Evolutionary conservation across 441 rosid genomes (phyloP).

Genomic region (Brassica hybrid): DNA sequence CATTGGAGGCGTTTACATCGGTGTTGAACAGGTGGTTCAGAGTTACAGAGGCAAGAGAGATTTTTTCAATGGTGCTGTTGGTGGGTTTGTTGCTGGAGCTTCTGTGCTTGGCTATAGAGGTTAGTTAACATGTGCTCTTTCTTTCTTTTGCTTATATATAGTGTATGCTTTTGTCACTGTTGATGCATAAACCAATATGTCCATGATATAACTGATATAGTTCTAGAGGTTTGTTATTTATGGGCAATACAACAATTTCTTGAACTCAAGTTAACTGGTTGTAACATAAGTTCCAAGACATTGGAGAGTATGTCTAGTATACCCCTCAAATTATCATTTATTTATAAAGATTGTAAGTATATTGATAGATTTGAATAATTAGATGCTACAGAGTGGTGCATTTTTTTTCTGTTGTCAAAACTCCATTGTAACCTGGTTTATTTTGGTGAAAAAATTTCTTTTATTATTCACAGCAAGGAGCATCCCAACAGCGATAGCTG

Average conservation of each 20-base stretch:
- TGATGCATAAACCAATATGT: no score
- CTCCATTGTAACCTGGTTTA: not conserved
- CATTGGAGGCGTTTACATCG: constrained; percentile 90
- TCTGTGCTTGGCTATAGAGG: constrained; percentile 76
- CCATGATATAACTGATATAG: no score
- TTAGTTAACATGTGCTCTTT: no score
- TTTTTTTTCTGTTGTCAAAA: not conserved
- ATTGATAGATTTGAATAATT: not conserved
- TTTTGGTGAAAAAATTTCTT: not conserved
- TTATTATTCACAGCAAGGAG: constrained; percentile 63
- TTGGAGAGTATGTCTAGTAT: not conserved
- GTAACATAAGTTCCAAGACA: not conserved
- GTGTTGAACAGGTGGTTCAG: constrained; percentile 87
- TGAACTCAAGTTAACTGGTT: not conserved
- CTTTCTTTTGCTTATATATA: no score
- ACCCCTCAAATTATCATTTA: not conserved
- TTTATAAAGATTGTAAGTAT: constrained; percentile 5
- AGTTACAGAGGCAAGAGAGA: constrained; percentile 78
- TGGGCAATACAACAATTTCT: not conserved
- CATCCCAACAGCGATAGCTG: constrained; percentile 73
- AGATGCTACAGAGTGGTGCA: not conserved
- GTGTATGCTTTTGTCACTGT: not conserved
- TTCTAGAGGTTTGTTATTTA: no score
- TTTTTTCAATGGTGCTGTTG: constrained; percentile 85
- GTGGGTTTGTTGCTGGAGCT: constrained; percentile 94